A percentile compares a stretch with the other conserved stretches of the same genome.
Evolutionary conservation across 2,329 filamentous ascomycete genomes (phyloP).

Genomic region (Aspergillus japonicus): DNA sequence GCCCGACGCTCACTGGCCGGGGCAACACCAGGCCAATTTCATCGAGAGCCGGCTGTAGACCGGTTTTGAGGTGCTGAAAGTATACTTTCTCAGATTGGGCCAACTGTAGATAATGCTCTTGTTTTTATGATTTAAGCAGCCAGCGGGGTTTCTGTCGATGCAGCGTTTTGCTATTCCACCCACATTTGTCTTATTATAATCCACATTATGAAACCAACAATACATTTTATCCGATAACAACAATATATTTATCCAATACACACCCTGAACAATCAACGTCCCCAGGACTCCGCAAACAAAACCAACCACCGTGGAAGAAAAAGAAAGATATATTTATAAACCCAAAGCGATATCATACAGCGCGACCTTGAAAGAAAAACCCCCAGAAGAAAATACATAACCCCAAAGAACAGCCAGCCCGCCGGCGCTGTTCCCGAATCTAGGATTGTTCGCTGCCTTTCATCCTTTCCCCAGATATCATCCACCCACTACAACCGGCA

Average conservation of each 20-base stretch:
- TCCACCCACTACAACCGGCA: not conserved
- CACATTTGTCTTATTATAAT: not conserved
- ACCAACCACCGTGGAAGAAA: not conserved
- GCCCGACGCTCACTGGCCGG: conserved; percentile 85
- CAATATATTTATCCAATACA: no score
- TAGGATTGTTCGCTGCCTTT: not conserved
- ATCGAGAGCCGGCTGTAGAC: conserved; percentile 75
- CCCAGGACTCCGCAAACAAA: not conserved
- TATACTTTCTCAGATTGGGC: no score
- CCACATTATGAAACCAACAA: no score
- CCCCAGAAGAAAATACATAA: not conserved
- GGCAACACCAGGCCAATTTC: conserved; percentile 65
- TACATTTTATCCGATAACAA: no score
- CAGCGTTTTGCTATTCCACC: conserved; percentile 10
- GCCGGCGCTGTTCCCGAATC: no score
- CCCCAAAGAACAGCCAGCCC: no score
- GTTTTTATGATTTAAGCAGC: not conserved
- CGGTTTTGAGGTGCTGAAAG: no score
- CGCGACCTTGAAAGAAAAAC: not conserved
- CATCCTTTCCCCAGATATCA: not conserved
- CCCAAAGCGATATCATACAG: conserved; percentile 11
- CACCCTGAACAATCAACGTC: no score
- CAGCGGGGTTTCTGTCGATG: not conserved
- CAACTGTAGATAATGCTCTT: not conserved
- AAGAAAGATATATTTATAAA: conserved; percentile 8